A percentile compares a stretch with the other conserved stretches of the same genome.
Conservation (phyloP, 192 early-diverging fungal species). For the Lunasporangiospora selenospora region DNA sequence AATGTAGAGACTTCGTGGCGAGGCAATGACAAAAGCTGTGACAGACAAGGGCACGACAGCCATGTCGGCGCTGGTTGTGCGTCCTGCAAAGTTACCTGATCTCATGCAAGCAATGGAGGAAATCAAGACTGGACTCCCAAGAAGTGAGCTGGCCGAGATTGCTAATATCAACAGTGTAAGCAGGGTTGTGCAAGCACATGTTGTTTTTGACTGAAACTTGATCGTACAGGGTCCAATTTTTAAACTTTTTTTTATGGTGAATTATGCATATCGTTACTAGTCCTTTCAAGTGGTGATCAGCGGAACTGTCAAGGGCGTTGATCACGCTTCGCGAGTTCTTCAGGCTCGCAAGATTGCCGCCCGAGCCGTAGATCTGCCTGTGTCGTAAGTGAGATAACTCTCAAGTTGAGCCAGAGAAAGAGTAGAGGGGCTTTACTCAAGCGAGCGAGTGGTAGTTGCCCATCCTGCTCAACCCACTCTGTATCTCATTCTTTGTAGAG, state of each 20-base stretch:
- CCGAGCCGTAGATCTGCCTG: conserved; percentile 82
- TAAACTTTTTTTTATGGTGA: too few relatives aligned
- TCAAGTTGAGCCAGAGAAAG: too few relatives aligned
- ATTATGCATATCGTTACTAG: too few relatives aligned
- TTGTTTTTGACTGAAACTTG: too few relatives aligned
- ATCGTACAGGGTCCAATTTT: too few relatives aligned
- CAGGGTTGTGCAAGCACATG: not conserved
- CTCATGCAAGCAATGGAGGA: conserved; percentile 67
- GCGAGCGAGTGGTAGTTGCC: not conserved
- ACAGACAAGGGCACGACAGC: conserved; percentile 65
- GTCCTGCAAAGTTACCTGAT: conserved; percentile 67
- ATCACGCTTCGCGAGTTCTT: conserved; percentile 76
- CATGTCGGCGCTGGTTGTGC: conserved; percentile 90
- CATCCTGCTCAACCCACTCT: not conserved
- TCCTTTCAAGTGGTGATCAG: conserved; percentile 90
- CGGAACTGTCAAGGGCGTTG: conserved; percentile 82
- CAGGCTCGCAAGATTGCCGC: conserved; percentile 80
- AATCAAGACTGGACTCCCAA: conserved; percentile 59
- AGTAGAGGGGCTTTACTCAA: too few relatives aligned
- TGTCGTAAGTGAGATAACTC: conserved; percentile 70
- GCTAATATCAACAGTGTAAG: conserved; percentile 86
- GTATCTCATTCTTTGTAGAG: conserved; percentile 36
- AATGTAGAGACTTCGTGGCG: conserved; percentile 69
- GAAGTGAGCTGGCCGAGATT: conserved; percentile 78
- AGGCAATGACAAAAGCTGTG: conserved; percentile 79